Base-by-base conservation (phyloP, 2,329 filamentous ascomycete species). In the Fusarium albidum region DNA sequence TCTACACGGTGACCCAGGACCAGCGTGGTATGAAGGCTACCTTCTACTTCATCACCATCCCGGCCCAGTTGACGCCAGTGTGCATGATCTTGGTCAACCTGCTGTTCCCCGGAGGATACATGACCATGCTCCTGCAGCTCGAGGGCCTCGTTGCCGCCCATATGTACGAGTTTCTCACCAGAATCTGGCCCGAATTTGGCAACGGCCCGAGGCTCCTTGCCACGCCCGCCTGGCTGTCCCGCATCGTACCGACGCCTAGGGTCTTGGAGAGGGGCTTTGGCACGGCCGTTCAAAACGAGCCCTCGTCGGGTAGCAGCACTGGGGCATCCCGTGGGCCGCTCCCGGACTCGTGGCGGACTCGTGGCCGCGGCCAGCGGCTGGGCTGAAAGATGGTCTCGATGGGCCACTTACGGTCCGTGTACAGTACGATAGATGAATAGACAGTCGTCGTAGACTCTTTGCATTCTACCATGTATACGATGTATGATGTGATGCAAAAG, bases 111-210 rank as follows among this genome's bases (percentile, higher is more conserved):
- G 79, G 75, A 6, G 87, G 88, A 10, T 79, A 80, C 29, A 63
- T 72, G 4, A 75, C 75, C 14, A 82, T 90, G 10, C 69, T 90
- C 49, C 67, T 87, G 5, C 87, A 96, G 68, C 73, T 85, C 5
- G 90, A 85, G 28, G 95, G 95, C n/a, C 80, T 99, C 10, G 61
- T 96, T 35, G 91, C 93, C 11, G 93, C 93, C 5, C 95, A 99
- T 71, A 68, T 95, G 15, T 96, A 92, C 74, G 91, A 98, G 71
- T 99, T 98, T 69, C 73, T 97, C 42, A 92, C 90, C 3, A 84
- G 91, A 41, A 82, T 97, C 34, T 98, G 92, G 80, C 95, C 95
- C 6, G 86, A 90, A 49, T 95, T 95, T 69, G 94, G 92, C 27
- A 90, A 91, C 49, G 95, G 95, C 1, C 80, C 79, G 44, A 96